Base-by-base conservation (phyloP, 805 yeast genomes). In the Blastobotrys robertii region DNA sequence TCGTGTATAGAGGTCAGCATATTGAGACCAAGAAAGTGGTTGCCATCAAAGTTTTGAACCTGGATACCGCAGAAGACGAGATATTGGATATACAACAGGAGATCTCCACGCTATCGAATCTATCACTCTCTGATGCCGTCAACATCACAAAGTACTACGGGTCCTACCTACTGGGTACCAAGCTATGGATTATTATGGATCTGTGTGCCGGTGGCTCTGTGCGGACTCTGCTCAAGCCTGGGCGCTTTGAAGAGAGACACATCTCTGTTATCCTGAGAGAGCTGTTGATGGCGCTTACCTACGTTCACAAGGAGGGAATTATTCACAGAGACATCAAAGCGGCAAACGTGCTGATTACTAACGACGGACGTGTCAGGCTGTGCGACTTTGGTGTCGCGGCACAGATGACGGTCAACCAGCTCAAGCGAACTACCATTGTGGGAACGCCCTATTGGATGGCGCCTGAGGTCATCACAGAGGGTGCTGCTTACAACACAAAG, bases 321-420 rank as follows among this genome's bases (percentile, higher is more conserved):
- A 92, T 92, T 30, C 99, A 92, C 62, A 74, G 99, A 52, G 99
- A 92, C 62, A 76, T 92, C 54, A 92, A 92, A 62, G 96, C 97
- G 1, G 99, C 98, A 0, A 92, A 92, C 59, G 85, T 92, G 9
- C 70, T 92, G 48, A 82, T 92, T 41, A 75, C 88, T 2, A 84
- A 84, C 51, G 94, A 84, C 38, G 99, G 98, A 4, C 75, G 73
- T 41, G 94, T 94, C 3, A 85, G 84, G 56, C 72, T 92, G 37
- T 90, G 97, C 70, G 99, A 92, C 62, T 92, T 92, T 64, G 99
- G 99, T 29, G 98, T 94, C 15, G 98, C 99, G 1, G 97, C 97
- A 1, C 90, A 86, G 58, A 67, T 88, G 36, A 77, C 94, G 2
- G 72, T 88, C 31, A 73, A 80, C 32, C 76, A 79, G 13, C 60